Percentiles rank a stretch among this genome's conserved stretches.
Evolutionary conservation across 768 basidiomycete species (phyloP).

Genomic region (Inosperma sp.): DNA sequence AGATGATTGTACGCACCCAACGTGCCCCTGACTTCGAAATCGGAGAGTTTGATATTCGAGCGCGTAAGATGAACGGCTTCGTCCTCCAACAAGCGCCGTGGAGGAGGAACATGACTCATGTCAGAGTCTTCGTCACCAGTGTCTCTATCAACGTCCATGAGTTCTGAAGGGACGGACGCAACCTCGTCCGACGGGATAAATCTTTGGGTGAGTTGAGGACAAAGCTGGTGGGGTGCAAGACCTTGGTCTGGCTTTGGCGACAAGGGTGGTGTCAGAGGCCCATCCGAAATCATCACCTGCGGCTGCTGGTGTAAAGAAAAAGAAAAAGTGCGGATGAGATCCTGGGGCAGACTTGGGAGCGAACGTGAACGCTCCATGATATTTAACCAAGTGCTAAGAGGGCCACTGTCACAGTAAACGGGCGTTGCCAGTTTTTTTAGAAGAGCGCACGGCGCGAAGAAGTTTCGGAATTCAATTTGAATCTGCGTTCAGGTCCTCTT

Average conservation of each 20-base stretch:
- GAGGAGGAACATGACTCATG: constrained; percentile 26
- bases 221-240: constrained; percentile 13
- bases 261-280: constrained; percentile 68
- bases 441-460: constrained; percentile 6
- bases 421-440: neutral
- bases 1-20: constrained; percentile 47
- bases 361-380: constrained; percentile 32
- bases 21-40: constrained; percentile 79
- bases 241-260: constrained; percentile 44
- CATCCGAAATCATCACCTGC: constrained; percentile 43
- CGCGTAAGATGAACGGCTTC: constrained; percentile 61
- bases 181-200: constrained; percentile 7
- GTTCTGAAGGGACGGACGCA: constrained; percentile 13
- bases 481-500: neutral
- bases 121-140: constrained; percentile 19
- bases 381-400: constrained; percentile 24
- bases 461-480: neutral
- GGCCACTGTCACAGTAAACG: constrained; percentile 8
- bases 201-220: constrained; percentile 12
- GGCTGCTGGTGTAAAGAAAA: constrained; percentile 29
- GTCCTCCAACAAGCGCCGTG: constrained; percentile 61
- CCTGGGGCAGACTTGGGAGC: constrained; percentile 26
- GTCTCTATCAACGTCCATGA: constrained; percentile 21
- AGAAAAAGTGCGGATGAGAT: constrained; percentile 10
- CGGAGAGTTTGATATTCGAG: constrained; percentile 60